Conservation (phyloP, 306 rosid genomes). For the Psophocarpus tetragonolobus region DNA sequence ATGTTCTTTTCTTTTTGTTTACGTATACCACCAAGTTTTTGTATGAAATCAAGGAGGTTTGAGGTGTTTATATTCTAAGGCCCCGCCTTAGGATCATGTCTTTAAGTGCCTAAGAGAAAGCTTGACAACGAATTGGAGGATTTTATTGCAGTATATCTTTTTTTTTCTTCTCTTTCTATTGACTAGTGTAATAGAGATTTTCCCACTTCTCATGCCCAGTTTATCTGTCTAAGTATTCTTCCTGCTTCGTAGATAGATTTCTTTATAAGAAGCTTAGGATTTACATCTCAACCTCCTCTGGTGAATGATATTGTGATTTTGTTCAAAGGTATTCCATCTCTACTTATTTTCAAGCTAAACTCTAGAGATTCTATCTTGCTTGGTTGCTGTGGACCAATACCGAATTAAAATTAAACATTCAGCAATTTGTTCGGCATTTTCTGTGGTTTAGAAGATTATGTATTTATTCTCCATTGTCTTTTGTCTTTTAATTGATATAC, state of each 20-base stretch:
- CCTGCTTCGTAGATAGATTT: not conserved
- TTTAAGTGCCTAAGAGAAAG: not conserved
- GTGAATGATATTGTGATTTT: not conserved
- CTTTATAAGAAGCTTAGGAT: not conserved
- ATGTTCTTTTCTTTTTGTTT: not conserved
- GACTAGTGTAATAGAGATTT: not conserved
- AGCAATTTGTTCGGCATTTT: not conserved
- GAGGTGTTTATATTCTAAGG: not conserved
- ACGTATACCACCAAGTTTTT: not conserved
- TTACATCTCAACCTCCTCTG: not conserved
- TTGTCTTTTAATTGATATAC: not conserved
- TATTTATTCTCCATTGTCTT: not conserved
- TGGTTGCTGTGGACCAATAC: too few species aligned
- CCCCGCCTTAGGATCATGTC: not conserved
- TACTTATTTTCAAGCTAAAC: not conserved
- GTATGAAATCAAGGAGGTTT: not conserved
- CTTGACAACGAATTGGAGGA: not conserved
- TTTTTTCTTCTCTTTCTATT: not conserved
- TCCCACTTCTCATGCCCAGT: not conserved
- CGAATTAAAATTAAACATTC: constrained; percentile 1
- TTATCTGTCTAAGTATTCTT: not conserved
- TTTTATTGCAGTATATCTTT: not conserved
- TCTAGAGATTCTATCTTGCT: too few species aligned
- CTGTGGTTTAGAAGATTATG: not conserved
- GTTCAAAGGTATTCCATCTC: not conserved